Conservation (phyloP, 305 asterid species). For the Fraxinus angustifolia region DNA sequence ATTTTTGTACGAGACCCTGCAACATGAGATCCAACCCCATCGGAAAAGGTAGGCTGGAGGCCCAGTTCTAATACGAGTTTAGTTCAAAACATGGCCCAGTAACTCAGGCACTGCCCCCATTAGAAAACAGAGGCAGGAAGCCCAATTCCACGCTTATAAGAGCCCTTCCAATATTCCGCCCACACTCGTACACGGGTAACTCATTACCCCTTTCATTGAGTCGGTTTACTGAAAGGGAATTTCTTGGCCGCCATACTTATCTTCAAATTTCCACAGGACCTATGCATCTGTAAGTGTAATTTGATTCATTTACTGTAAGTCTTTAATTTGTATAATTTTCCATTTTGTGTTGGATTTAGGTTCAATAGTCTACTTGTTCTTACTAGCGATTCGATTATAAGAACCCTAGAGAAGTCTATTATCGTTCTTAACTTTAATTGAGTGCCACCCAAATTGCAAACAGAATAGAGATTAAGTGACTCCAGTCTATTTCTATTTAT, state of each 20-base stretch:
- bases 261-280: neutral
- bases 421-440: neutral
- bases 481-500: neutral
- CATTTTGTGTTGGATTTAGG: neutral
- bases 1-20: neutral
- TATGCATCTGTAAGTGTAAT: neutral
- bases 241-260: neutral
- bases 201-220: neutral
- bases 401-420: neutral
- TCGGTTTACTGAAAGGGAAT: neutral
- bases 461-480: neutral
- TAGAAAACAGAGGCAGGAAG: neutral
- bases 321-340: neutral
- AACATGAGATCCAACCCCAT: neutral
- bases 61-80: neutral
- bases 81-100: neutral
- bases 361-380: neutral
- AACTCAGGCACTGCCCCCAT: neutral
- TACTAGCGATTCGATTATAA: neutral
- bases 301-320: neutral
- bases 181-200: neutral
- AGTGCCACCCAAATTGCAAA: neutral
- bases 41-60: neutral
- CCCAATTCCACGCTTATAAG: neutral
- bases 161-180: neutral